These are phyloP conservation scores for Leccinum boreale DNA, from an alignment of 768 basidiomycete genomes.

Conservation along the genomic window DNA sequence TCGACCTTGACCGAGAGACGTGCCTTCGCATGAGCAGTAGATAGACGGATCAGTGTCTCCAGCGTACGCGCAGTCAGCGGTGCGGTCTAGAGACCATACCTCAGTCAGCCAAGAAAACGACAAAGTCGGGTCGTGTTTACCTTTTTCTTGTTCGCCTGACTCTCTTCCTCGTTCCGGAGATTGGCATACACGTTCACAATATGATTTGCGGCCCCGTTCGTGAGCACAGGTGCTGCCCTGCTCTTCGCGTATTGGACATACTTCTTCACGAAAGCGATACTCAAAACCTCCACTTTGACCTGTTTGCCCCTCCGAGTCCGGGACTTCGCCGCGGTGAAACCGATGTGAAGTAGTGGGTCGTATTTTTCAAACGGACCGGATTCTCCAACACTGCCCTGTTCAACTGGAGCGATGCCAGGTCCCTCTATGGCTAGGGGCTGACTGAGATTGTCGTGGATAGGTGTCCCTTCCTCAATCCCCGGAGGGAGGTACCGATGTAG, in stretches of 20 bases:
- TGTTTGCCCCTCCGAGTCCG: constrained; percentile 61
- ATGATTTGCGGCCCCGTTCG: constrained; percentile 90
- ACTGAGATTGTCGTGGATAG: constrained; percentile 79
- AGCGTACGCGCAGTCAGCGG: constrained; percentile 97
- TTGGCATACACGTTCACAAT: constrained; percentile 92
- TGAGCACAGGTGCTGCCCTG: constrained; percentile 78
- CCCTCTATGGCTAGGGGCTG: constrained; percentile 89
- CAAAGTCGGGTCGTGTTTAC: constrained; percentile 33
- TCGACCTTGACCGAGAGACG: constrained; percentile 85
- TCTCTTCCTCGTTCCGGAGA: constrained; percentile 88
- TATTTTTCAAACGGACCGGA: constrained; percentile 90
- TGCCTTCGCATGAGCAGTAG: constrained; percentile 97
- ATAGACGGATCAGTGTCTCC: constrained; percentile 95
- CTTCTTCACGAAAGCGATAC: constrained; percentile 94
- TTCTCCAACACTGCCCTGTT: constrained; percentile 37
- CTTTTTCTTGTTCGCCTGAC: constrained; percentile 79
- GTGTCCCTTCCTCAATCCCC: constrained; percentile 95
- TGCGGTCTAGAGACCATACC: constrained; percentile 63
- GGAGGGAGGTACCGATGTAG: constrained; percentile 97
- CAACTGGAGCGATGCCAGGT: constrained; percentile 43
- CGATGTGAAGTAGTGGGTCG: constrained; percentile 91
- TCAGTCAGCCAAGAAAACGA: constrained; percentile 5
- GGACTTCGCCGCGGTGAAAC: constrained; percentile 50
- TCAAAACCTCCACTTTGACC: constrained; percentile 76
- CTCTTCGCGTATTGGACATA: constrained; percentile 98